These are phyloP conservation scores for Aspergillus sp. DNA, from an alignment of 2,329 filamentous ascomycete genomes.

Conservation along the genomic window DNA sequence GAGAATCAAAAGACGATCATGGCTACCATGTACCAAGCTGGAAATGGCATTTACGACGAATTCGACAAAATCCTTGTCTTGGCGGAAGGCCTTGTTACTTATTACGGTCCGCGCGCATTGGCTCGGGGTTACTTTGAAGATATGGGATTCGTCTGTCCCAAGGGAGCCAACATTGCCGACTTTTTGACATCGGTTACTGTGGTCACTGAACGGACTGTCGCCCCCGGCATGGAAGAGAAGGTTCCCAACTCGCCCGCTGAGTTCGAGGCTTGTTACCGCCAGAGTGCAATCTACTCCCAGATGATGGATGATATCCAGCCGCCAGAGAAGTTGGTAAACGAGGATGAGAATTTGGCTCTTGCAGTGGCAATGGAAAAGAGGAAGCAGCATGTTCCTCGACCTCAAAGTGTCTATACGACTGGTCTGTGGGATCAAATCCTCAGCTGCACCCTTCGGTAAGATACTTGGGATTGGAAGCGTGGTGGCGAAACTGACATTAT, in stretches of 20 bases:
- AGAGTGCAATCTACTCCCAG: conserved; percentile 50
- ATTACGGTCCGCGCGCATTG: conserved; percentile 60
- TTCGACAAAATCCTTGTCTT: conserved; percentile 71
- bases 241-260: conserved; percentile 38
- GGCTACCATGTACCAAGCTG: conserved; percentile 68
- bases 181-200: conserved; percentile 67
- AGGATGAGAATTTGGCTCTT: conserved; percentile 31
- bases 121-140: conserved; percentile 65
- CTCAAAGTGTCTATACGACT: conserved; percentile 34
- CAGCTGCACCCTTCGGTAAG: conserved; percentile 47
- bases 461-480: background rate
- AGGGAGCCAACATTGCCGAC: conserved; percentile 65
- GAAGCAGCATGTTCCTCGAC: conserved; percentile 34
- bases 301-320: conserved; percentile 52
- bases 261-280: conserved; percentile 54
- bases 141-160: conserved; percentile 62
- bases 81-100: conserved; percentile 64
- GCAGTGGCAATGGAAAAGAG: conserved; percentile 34
- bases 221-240: conserved; percentile 31
- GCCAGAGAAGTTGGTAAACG: conserved; percentile 32
- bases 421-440: conserved; percentile 43
- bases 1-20: conserved; percentile 60
- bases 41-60: conserved; percentile 66
- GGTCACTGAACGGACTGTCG: conserved; percentile 48
- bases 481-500: background rate